These are phyloP conservation scores for Entomortierella parvispora DNA, from an alignment of 192 early-diverging fungal genomes.

Conservation along the genomic window DNA sequence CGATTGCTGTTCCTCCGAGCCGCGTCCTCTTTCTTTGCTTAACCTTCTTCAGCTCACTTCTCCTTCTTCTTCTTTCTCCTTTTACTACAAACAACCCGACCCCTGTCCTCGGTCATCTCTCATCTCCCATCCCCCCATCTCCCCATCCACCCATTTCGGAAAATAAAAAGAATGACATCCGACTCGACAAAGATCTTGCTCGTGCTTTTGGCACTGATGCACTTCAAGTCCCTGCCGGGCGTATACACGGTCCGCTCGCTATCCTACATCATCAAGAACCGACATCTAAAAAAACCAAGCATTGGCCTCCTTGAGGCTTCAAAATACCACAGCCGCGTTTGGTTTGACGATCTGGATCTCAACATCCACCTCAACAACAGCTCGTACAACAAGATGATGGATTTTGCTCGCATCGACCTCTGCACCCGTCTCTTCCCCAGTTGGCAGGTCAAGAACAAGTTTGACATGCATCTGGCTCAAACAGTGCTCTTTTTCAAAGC, in stretches of 20 bases:
- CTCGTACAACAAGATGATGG: constrained; percentile 64
- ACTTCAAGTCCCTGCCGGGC: constrained; percentile 56
- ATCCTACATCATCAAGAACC: constrained; percentile 32
- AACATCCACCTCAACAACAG: constrained; percentile 62
- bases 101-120: background rate
- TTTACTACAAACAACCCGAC: no score
- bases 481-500: constrained; percentile 58
- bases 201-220: constrained; percentile 30
- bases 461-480: constrained; percentile 47
- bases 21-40: constrained; percentile 5
- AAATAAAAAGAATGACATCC: constrained; percentile 11
- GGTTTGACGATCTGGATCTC: constrained; percentile 62
- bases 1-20: constrained; percentile 12
- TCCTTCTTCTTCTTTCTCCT: background rate
- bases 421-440: constrained; percentile 40
- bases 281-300: constrained; percentile 20
- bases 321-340: constrained; percentile 54
- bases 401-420: constrained; percentile 57
- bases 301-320: constrained; percentile 50
- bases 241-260: constrained; percentile 57
- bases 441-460: constrained; percentile 33
- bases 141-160: background rate
- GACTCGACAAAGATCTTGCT: constrained; percentile 31
- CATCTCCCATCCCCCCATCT: background rate
- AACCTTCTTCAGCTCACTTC: background rate